Evolutionary conservation across 352 stramenopile genomes (phyloP), one percentile per base, ranked within the genome.

Genomic region (Pythium rishiriense): DNA sequence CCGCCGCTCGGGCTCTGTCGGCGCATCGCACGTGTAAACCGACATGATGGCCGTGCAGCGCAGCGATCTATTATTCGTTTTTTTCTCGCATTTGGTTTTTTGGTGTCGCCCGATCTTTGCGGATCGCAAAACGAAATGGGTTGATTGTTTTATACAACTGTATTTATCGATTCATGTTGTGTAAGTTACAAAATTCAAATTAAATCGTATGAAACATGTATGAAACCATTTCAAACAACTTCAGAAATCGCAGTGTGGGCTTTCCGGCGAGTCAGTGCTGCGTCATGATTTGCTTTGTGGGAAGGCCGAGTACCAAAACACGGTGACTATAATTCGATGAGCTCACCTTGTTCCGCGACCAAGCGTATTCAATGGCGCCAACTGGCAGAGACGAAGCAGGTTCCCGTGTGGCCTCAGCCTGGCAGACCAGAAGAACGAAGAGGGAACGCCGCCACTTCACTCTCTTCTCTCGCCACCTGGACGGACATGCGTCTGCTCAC

Each of bases 111-210:
- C 26, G 35, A 45, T 50, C 52, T 62, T 62, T 55, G 25, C 33
- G 14, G 37, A 43, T 22, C 21, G 10, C 19, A 8, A 5, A 35
- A 7, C 24, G 42, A 57, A 25, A 61, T 67, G 60, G 60, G 43
- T 59, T 67, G 19, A 67, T 39, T 64, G 57, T 64, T 64, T 67
- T 67, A 67, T 67, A 62, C 60, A 62, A 29, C 1, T 63, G 53
- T 68, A 63, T 68, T 63, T 63, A 68, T 63, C 43, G 1, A 28
- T 31, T 53, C 9, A 53, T 26, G 42, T 66, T 53, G 28, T 46
- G 46, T 54, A 28, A 52, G 10, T 41, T 45, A 35, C 29, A 42
- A 49, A 2, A 52, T 19, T 43, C 9, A 19, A 29, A 47, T 0
- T 19, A 39, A 24, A 21, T 33, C 29, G 39, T 60, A 41, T 43